Evolutionary conservation across 768 basidiomycete genomes (phyloP), one percentile per base, ranked within the genome.

Genomic region (Dioszegia hungarica): DNA sequence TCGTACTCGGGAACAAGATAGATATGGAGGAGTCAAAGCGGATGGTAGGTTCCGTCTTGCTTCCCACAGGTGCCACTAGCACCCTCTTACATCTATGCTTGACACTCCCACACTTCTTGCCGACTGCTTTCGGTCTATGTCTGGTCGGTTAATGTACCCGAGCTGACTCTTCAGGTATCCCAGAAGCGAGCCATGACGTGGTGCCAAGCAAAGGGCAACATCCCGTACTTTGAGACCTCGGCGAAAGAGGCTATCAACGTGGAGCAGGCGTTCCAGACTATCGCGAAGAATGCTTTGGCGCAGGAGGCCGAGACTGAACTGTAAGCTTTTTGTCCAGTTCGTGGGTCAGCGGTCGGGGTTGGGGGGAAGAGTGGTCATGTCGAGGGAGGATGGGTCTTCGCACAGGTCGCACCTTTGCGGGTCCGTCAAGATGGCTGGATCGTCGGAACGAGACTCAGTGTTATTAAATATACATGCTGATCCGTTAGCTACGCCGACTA

Each of bases 211-310:
- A 98, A 98, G 80, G 94, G 94, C 74, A 98, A 98, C 78, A 97
- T 99, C 63, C 95, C 95, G 27, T 99, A 98, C 79, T 99, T 98
- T 76, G 95, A 99, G 80, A 98, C 95, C 5, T 99, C 95, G 9
- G 95, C 95, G 37, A 99, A 99, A 79, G 95, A 99, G 78, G 94
- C 95, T 11, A 97, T 98, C 82, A 99, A 99, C 71, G 95, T 99
- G 53, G 95, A 99, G 76, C 94, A 98, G 77, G 95, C 94, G 3
- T 99, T 99, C 85, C 93, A 95, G 78, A 95, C 93, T 1, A 93
- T 98, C 54, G 94, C 94, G n/a, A 94, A 94, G 88, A 98, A 95
- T 76, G 95, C 95, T 11, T 79, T 99, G 63, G 90, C 91, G 75
- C 94, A 98, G 79, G 95, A 98, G 76, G 86, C 89, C 46, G 95